These are phyloP conservation scores for Micractinium sp. DNA, from an alignment of 139 green algal species.

Conservation along the genomic window DNA sequence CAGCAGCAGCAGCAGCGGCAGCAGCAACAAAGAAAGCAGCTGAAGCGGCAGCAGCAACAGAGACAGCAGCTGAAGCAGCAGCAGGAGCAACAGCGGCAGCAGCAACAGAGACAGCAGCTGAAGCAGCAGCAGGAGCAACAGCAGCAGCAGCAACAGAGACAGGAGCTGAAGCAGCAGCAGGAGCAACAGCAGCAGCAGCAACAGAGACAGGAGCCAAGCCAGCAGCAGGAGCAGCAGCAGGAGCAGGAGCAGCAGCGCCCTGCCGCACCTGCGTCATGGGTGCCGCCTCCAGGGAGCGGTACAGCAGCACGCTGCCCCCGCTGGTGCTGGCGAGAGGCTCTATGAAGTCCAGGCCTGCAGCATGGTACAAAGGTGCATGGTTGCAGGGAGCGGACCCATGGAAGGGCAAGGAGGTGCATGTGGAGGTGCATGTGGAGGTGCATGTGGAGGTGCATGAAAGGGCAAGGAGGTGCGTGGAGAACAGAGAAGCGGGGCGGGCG, in stretches of 20 bases:
- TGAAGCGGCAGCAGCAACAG: too few relatives aligned
- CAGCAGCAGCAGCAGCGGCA: too few relatives aligned
- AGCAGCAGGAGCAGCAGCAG: neutral
- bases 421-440: neutral
- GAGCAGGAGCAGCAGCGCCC: neutral
- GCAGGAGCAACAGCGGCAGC: too few relatives aligned
- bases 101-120: too few relatives aligned
- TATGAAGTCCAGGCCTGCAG: slow-evolving; percentile 60
- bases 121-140: too few relatives aligned
- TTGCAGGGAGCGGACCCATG: neutral
- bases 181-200: neutral
- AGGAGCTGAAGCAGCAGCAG: too few relatives aligned
- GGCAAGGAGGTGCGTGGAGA: too few relatives aligned
- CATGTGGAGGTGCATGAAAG: too few relatives aligned
- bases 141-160: too few relatives aligned
- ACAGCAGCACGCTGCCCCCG: slow-evolving; percentile 82
- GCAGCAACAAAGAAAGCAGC: too few relatives aligned
- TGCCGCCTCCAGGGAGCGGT: slow-evolving; percentile 53
- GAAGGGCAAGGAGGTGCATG: neutral
- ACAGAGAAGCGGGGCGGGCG: too few relatives aligned
- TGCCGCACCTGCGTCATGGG: slow-evolving; percentile 65
- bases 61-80: too few relatives aligned
- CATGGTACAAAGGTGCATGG: neutral
- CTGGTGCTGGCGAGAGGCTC: slow-evolving; percentile 63
- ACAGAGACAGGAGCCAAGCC: neutral